Percentiles rank a stretch among this genome's conserved stretches.
phyloP scores from a whole-genome alignment of 306 rosid genomes.

The Vigna mungo region DNA sequence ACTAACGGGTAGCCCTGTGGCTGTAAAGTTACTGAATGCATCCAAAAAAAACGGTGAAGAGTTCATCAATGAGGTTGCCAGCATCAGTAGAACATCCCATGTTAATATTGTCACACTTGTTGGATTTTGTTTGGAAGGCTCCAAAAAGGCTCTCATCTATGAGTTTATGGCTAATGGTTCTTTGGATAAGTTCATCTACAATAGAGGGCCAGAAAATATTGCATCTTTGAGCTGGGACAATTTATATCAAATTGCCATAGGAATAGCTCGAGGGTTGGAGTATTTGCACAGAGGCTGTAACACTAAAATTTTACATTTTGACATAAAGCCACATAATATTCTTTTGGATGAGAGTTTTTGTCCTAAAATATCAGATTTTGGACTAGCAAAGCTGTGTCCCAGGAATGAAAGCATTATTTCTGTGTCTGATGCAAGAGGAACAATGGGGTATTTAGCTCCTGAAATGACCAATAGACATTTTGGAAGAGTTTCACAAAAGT shows the following conservation, averaged over 20 bases:
- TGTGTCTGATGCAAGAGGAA: constrained; percentile 49
- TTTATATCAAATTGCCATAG: not conserved
- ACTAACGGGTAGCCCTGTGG: constrained; percentile 11
- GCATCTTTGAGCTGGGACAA: constrained; percentile 46
- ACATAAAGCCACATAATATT: too few species aligned
- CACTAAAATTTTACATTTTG: too few species aligned
- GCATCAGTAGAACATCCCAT: not conserved
- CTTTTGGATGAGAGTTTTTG: too few species aligned
- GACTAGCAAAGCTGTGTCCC: constrained; percentile 48
- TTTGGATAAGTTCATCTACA: constrained; percentile 52
- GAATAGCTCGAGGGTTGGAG: constrained; percentile 56
- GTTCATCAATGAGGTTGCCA: constrained; percentile 44
- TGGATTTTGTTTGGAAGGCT: constrained; percentile 55
- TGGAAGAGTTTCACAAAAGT: constrained; percentile 54
- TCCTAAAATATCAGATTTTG: constrained; percentile 46
- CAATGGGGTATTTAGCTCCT: constrained; percentile 55
- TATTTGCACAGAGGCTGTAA: constrained; percentile 45
- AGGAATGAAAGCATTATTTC: constrained; percentile 50
- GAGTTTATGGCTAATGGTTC: constrained; percentile 57
- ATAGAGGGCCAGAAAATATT: not conserved
- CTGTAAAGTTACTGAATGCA: constrained; percentile 50
- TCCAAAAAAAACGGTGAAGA: constrained; percentile 53
- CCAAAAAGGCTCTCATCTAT: constrained; percentile 12
- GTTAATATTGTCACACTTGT: constrained; percentile 54
- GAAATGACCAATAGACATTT: constrained; percentile 48